These are phyloP conservation scores for Mycena olivaceomarginata DNA, from an alignment of 768 basidiomycete genomes.

Conservation along the genomic window DNA sequence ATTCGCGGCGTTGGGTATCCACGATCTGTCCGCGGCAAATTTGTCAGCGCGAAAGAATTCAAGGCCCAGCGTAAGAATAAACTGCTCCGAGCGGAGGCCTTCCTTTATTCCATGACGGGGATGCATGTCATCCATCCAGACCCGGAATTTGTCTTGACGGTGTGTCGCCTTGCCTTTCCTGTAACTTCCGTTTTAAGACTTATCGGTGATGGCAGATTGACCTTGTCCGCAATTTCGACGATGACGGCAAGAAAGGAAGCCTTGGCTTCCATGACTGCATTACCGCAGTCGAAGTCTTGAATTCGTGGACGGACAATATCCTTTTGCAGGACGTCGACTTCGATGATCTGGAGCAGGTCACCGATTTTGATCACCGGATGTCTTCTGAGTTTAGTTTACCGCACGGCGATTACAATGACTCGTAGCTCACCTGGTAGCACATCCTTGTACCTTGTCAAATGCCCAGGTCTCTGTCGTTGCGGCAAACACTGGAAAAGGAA, in stretches of 20 bases:
- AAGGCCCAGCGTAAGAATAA: not conserved
- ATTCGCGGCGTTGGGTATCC: not conserved
- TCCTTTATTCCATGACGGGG: not conserved
- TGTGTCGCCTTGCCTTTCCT: not conserved
- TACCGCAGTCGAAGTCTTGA: not conserved
- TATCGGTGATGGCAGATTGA: too few species aligned
- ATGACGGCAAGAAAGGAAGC: not conserved
- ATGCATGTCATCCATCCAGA: not conserved
- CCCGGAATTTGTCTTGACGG: not conserved
- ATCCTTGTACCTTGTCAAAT: too few species aligned
- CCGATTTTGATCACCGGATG: slow-evolving; percentile 18
- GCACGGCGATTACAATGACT: not conserved
- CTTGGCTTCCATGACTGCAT: slow-evolving; percentile 10
- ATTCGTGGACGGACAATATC: slow-evolving; percentile 4
- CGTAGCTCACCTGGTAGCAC: not conserved
- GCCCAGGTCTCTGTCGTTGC: too few species aligned
- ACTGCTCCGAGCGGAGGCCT: not conserved
- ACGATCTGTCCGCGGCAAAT: not conserved
- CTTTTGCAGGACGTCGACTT: slow-evolving; percentile 13
- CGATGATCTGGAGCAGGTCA: not conserved
- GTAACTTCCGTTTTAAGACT: too few species aligned
- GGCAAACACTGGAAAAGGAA: too few species aligned
- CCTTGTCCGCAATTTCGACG: too few species aligned
- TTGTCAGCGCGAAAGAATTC: not conserved
- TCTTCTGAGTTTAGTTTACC: slow-evolving; percentile 8